Evolutionary conservation across 441 rosid species (phyloP), one percentile per base, ranked within the genome.

Genomic region (Adansonia rubrostipa): DNA sequence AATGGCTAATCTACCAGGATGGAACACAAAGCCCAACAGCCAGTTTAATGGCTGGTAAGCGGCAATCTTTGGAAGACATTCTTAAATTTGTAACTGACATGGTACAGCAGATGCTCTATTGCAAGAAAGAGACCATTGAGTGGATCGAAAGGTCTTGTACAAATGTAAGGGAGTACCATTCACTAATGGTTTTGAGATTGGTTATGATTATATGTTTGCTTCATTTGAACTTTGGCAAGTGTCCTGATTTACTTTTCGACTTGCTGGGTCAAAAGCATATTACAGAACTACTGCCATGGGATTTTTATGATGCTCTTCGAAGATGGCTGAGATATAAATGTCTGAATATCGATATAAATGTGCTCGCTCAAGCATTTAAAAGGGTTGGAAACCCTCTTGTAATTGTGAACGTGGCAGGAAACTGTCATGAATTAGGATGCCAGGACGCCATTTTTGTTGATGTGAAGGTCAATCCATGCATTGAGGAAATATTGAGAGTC

Each of bases 181-280:
- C 77, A 1, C 42, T 79, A 17, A 28, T 88, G 76, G 80, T 84
- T 61, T 67, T 84, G 75, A 84, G 88, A 78, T 54, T 85, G 69
- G 81, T 86, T 78, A 63, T 82, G 6, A 33, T 85, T 64, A 8
- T 82, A 17, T 88, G 86, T 73, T 54, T 84, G 48, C 72, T 90
- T 71, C 53, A 71, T 65, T 22, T 84, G 74, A 87, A 87, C 80
- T 90, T 84, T 19, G 78, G 84, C 47, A 10, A 3, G 19, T 61
- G 62, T 45, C 4, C 0, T 5, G 3, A 68, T 63, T 48, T 74
- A 33, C 84, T 84, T 17, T 0, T 6, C 44, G 66, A 60, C 14
- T 61, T 85, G 79, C 80, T 82, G 44, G 8, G 10, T 20, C 40
- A 9, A 54, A 70, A 9, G 1, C 45, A 64, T 50, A 70, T 87